Conservation (phyloP, 2,329 filamentous ascomycete species). For the Sphaceloma murrayae region DNA sequence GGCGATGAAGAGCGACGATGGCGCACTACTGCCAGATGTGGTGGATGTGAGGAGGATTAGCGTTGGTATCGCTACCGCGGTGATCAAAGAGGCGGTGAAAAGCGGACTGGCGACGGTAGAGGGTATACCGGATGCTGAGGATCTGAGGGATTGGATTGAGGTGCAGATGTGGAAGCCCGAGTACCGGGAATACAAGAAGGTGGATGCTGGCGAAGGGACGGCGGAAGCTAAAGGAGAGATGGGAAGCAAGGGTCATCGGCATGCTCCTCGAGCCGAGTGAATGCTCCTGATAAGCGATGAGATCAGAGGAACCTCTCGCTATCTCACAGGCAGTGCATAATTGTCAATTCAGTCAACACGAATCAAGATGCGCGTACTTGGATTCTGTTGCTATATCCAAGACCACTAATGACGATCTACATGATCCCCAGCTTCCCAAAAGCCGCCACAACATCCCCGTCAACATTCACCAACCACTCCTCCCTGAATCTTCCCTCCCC, state of each 20-base stretch:
- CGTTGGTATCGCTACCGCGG: slow-evolving; percentile 63
- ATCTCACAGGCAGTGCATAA: too few species aligned
- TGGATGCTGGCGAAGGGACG: slow-evolving; percentile 44
- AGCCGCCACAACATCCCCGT: slow-evolving; percentile 58
- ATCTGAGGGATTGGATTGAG: slow-evolving; percentile 60
- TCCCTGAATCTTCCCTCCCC: slow-evolving; percentile 58
- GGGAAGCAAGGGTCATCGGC: slow-evolving; percentile 28
- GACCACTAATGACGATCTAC: slow-evolving; percentile 17
- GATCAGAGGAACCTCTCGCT: too few species aligned
- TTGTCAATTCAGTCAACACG: too few species aligned
- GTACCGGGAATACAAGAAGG: slow-evolving; percentile 55
- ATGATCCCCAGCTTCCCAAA: slow-evolving; percentile 42
- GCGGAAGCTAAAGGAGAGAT: slow-evolving; percentile 52
- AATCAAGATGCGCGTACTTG: too few species aligned
- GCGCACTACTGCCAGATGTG: slow-evolving; percentile 67
- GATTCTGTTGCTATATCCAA: too few species aligned
- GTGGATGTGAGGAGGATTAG: slow-evolving; percentile 64
- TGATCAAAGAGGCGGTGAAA: slow-evolving; percentile 61
- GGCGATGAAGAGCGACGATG: slow-evolving; percentile 53
- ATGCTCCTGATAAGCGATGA: neutral
- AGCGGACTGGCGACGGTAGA: slow-evolving; percentile 58
- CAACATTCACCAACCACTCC: slow-evolving; percentile 64
- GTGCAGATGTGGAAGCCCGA: slow-evolving; percentile 72
- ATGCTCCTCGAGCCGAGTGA: slow-evolving; percentile 10
- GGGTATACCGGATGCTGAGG: slow-evolving; percentile 52